Percentiles rank a stretch among this genome's conserved stretches.
Conservation (phyloP, 2,329 filamentous ascomycete species). For the Aschersonia sp. region DNA sequence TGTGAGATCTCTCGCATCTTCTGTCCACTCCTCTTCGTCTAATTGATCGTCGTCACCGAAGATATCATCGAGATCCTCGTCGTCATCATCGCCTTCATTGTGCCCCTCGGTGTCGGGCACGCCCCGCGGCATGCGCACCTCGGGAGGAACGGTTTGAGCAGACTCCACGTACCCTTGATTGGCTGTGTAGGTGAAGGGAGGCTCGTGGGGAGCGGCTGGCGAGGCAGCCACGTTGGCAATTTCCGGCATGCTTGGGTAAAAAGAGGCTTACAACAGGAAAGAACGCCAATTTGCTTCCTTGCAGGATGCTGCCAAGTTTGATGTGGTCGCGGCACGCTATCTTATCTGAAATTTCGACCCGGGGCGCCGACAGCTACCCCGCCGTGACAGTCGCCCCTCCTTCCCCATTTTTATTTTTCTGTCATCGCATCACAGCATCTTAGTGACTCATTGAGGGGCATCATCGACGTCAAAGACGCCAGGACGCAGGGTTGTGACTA, state of each 20-base stretch:
- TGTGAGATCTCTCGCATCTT: conserved; percentile 54
- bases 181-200: conserved; percentile 27
- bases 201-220: conserved; percentile 27
- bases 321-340: not conserved
- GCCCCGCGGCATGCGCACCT: conserved; percentile 13
- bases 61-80: conserved; percentile 25
- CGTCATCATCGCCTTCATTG: conserved; percentile 18
- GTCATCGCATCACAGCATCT: too few relatives aligned
- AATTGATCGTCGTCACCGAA: conserved; percentile 33
- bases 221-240: conserved; percentile 11
- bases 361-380: not conserved
- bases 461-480: not conserved
- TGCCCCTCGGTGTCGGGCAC: conserved; percentile 7
- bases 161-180: conserved; percentile 26
- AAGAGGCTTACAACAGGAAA: not conserved
- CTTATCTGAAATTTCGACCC: not conserved
- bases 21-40: conserved; percentile 47
- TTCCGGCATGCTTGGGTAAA: conserved; percentile 7
- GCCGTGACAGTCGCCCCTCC: not conserved
- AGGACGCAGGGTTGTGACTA: not conserved
- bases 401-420: not conserved
- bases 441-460: not conserved
- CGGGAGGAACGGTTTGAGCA: conserved; percentile 18
- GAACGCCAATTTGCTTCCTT: not conserved
- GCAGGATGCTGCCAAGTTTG: not conserved